Evolutionary conservation across 768 basidiomycete genomes (phyloP).

Genomic region (Russula lepida): DNA sequence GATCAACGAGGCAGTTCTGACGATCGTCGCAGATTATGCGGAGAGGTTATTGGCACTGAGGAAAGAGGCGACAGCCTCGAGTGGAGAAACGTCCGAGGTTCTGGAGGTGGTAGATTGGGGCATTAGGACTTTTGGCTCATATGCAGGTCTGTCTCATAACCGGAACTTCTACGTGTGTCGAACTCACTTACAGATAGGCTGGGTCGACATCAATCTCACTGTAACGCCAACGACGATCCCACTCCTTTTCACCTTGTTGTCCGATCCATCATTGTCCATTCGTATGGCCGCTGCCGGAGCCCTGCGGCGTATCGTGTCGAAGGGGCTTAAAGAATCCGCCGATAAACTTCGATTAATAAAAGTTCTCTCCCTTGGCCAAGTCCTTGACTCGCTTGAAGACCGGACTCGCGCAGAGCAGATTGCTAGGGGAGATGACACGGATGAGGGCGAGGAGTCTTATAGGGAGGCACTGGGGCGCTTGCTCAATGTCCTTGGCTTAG

Average conservation of each 20-base stretch:
- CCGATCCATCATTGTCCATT: conserved; percentile 67
- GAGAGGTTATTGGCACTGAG: conserved; percentile 47
- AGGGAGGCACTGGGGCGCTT: conserved; percentile 82
- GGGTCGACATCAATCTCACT: conserved; percentile 96
- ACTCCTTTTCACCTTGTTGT: conserved; percentile 74
- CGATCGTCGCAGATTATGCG: conserved; percentile 65
- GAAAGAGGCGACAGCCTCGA: conserved; percentile 38
- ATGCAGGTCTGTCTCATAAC: conserved; percentile 65
- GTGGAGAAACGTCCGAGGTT: conserved; percentile 47
- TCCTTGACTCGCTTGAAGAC: conserved; percentile 71
- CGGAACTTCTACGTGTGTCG: not conserved
- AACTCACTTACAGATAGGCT: conserved; percentile 46
- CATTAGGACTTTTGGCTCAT: conserved; percentile 85
- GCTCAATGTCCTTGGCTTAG: conserved; percentile 72
- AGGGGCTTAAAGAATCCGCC: conserved; percentile 84
- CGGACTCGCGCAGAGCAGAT: conserved; percentile 62
- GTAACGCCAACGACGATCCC: conserved; percentile 86
- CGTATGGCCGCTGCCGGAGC: conserved; percentile 78
- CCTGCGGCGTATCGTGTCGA: conserved; percentile 74
- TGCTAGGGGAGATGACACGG: conserved; percentile 58
- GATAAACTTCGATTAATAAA: conserved; percentile 88
- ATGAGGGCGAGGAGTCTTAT: conserved; percentile 84
- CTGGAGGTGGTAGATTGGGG: conserved; percentile 87
- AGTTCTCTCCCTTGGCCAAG: conserved; percentile 77
- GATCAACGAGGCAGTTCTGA: conserved; percentile 82